Base-by-base conservation (phyloP, 2,329 filamentous ascomycete species). In the Rutstroemia sp. region DNA sequence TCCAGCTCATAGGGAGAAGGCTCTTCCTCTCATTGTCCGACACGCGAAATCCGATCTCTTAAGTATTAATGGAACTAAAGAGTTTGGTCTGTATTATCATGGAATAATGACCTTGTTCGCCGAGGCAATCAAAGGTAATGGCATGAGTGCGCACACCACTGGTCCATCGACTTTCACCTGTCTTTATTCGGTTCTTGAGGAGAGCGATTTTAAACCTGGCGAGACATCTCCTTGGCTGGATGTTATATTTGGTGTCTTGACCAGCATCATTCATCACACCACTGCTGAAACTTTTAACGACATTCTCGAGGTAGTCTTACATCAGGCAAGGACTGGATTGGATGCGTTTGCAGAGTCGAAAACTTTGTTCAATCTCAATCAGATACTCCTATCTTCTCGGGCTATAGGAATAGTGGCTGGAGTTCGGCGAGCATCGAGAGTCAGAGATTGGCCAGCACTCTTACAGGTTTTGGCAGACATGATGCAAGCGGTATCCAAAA, bases 21-120 rank as follows among this genome's bases (percentile, higher is more conserved):
- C 90, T 0, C 76, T 99, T 38, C 76, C 81, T 12, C 73, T 78
- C 12, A 84, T 96, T n/a, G 74, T 95, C 2, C 75, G 79, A 12
- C 86, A 91, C 70, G 83, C 87, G 1, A 81, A 89, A 50, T 73
- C 81, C 10, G 89, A 95, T 66, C 75, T 95, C 51, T 63, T 78
- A 50, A 75, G 73, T 38, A 71, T 76, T 53, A 72, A 71, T 34
- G 78, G 76, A n/a, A 76, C 78, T 12, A 78, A 78, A 42, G 79
- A 85, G 59, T 81, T 82, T 58, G 75, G 77, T 12, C 77, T 90
- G 14, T 96, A 96, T 69, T 86, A 87, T 60, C 85, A 95, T 68
- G 94, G 92, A 55, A 72, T 96, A 47, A 96, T 96, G 89, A 88
- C 84, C 17, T 86, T 97, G 77, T 89, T 96, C 66, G 85, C 90